Percentiles rank a stretch among this genome's conserved stretches.
phyloP scores from a whole-genome alignment of 2,329 filamentous ascomycete genomes.

The Diplodia scrobiculata region DNA sequence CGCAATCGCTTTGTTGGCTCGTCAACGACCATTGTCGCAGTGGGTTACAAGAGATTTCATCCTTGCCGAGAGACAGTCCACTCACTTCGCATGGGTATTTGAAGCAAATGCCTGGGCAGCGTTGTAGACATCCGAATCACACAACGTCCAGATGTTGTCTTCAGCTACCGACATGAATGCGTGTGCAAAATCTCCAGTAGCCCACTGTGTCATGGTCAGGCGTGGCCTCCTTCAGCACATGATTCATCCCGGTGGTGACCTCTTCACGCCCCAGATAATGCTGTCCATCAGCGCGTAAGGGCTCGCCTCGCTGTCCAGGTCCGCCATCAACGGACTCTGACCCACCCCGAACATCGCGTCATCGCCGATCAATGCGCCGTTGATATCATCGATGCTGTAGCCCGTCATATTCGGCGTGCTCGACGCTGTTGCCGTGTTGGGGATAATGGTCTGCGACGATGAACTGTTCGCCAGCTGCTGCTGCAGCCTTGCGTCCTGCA shows the following conservation, averaged over 20 bases:
- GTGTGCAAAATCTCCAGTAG: neutral
- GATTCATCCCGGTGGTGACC: conserved; percentile 26
- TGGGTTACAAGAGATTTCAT: neutral
- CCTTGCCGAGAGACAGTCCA: neutral
- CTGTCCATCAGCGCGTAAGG: conserved; percentile 55
- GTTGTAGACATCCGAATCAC: neutral
- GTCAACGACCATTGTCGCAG: neutral
- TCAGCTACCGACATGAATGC: neutral
- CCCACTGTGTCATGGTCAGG: neutral
- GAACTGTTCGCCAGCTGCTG: conserved; percentile 32
- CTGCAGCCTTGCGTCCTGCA: conserved; percentile 37
- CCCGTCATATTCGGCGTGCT: conserved; percentile 32
- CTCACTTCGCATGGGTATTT: too few relatives aligned
- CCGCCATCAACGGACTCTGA: conserved; percentile 42
- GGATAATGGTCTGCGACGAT: conserved; percentile 30
- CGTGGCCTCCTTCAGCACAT: neutral
- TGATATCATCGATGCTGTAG: conserved; percentile 44
- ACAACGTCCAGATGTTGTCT: neutral
- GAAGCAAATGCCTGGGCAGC: neutral
- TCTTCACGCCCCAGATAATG: conserved; percentile 49
- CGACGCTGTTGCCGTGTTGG: conserved; percentile 30
- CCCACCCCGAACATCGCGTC: conserved; percentile 37
- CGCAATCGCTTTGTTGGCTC: neutral
- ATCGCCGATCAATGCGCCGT: conserved; percentile 40
- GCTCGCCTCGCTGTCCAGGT: conserved; percentile 47